Base-by-base conservation (phyloP, 1,284 basidiomycete species). In the Golubevia pallescens region DNA sequence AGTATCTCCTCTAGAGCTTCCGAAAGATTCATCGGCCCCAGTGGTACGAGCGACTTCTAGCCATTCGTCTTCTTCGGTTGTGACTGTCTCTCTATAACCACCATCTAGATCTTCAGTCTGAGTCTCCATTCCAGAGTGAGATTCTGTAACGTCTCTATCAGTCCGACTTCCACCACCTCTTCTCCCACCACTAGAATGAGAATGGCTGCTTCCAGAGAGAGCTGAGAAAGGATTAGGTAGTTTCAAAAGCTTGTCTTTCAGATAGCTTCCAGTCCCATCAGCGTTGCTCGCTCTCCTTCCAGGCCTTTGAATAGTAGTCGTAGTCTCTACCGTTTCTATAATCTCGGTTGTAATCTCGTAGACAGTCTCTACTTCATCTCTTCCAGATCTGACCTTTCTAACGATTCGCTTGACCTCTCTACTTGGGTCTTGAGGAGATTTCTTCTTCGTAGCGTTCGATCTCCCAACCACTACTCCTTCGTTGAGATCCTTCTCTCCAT, bases 311-410 rank as follows among this genome's bases (percentile, higher is more conserved):
- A 72, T 70, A 24, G 73, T 80, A 48, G 81, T 80, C 7, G 74
- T 65, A 6, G 80, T 71, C 62, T 80, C 75, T 23, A 75, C 62
- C 2, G 78, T 84, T 68, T 87, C 86, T 7, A 75, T 75, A 24
- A 86, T 71, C 70, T 87, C 86, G 32, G 87, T 87, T 2, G 82
- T 86, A 65, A 88, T 86, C 75, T 88, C 87, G 65, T 84, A 86
- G 21, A 81, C 71, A 21, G 80, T 83, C 16, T 85, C 80, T 13
- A 73, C 70, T 13, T 74, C 69, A 7, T 75, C 69, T 58, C 71
- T 71, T 19, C 62, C 65, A 4, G 14, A 58, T 24, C 73, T 70
- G 24, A 71, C 63, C 55, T 78, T 70, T 6, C 73, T 62, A 14
- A 79, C 69, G 1, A 74, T 63, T 13, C 66, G 63, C 34, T 68